These are phyloP conservation scores for Acanthamoeba lenticulata DNA, from an alignment of 208 protist genomes.

Conservation along the genomic window DNA sequence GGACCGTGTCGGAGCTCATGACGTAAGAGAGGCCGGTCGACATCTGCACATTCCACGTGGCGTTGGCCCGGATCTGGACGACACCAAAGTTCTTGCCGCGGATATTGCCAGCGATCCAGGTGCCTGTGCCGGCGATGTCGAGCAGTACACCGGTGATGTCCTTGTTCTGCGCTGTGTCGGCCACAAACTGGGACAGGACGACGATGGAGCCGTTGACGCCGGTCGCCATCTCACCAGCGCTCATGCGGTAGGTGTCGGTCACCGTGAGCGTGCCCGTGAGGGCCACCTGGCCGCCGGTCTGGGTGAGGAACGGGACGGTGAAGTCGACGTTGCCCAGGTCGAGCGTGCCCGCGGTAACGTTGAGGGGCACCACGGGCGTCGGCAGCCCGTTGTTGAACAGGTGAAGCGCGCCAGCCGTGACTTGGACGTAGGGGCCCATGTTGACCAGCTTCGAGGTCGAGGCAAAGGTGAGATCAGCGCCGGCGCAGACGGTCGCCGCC, in stretches of 20 bases:
- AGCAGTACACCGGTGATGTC: conserved; percentile 11
- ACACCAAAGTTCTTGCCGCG: not conserved
- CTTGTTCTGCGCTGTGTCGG: conserved; percentile 8
- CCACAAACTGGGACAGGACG: conserved; percentile 1
- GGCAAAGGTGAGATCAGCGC: conserved; percentile 9
- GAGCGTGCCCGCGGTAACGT: conserved; percentile 42
- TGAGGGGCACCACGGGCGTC: conserved; percentile 25
- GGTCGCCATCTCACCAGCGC: not conserved
- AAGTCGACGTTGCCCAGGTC: conserved; percentile 60
- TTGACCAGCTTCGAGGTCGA: conserved; percentile 13
- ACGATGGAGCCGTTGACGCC: conserved; percentile 31
- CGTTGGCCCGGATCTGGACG: conserved; percentile 3
- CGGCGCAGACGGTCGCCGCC: conserved; percentile 33
- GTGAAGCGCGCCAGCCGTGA: not conserved
- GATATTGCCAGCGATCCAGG: conserved; percentile 38
- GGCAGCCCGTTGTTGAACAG: conserved; percentile 56
- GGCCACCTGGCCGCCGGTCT: conserved; percentile 19
- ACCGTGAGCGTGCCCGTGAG: conserved; percentile 42
- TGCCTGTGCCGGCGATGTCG: conserved; percentile 15
- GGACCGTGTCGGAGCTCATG: not conserved
- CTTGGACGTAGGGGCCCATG: conserved; percentile 28
- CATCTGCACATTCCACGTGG: conserved; percentile 11
- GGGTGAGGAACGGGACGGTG: conserved; percentile 34
- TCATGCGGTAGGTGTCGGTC: conserved; percentile 15
- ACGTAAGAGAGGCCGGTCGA: not conserved